These are phyloP conservation scores for Russula sp. DNA, from an alignment of 768 basidiomycete genomes.

Conservation along the genomic window DNA sequence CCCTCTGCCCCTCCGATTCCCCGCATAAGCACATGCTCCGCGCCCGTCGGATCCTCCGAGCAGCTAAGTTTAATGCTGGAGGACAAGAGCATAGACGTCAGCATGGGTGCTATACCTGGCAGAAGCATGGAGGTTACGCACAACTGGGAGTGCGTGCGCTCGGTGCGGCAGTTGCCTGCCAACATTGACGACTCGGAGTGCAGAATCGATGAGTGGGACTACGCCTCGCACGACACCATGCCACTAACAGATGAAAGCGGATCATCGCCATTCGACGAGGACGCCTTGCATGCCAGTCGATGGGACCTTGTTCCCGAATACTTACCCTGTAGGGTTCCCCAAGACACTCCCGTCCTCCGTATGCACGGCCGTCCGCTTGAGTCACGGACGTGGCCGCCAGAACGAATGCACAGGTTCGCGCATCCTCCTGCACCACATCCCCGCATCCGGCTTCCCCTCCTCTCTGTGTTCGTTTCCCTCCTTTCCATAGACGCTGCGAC, in stretches of 20 bases:
- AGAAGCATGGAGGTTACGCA: not conserved
- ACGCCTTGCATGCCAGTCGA: not conserved
- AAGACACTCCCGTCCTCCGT: not conserved
- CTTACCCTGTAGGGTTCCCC: not conserved
- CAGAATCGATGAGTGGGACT: not conserved
- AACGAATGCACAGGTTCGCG: not conserved
- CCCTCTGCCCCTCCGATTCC: not conserved
- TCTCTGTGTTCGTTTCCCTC: not conserved
- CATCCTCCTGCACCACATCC: not conserved
- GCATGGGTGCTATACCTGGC: not conserved
- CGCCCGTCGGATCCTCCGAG: not conserved
- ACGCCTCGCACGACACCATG: not conserved
- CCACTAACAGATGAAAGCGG: not conserved
- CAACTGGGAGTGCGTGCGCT: not conserved
- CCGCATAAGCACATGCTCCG: not conserved
- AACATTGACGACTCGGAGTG: not conserved
- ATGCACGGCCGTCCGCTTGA: not conserved
- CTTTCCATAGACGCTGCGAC: slow-evolving; percentile 3
- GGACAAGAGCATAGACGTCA: too few relatives aligned
- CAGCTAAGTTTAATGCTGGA: not conserved
- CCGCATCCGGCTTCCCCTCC: not conserved
- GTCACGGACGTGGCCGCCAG: not conserved
- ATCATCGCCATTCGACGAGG: not conserved
- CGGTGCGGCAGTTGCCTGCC: not conserved
- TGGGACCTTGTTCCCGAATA: not conserved